phyloP scores from a whole-genome alignment of 1,139 yeast species.

The Geotrichum australiense region DNA sequence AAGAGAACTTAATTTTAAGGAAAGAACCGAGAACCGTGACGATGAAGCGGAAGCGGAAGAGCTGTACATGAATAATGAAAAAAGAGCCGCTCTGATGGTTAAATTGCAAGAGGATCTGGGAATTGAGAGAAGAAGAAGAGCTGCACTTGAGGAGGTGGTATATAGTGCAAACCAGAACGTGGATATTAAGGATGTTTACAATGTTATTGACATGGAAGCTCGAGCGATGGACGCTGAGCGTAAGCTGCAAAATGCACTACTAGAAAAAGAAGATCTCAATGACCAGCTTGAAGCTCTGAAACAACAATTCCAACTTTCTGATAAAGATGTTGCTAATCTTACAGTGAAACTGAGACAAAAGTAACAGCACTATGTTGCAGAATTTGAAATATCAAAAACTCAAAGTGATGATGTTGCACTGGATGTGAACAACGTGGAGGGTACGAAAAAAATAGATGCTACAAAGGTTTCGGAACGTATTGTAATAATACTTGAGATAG shows the following conservation, averaged over 20 bases:
- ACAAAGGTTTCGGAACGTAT: too few relatives aligned
- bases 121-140: constrained; percentile 32
- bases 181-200: constrained; percentile 19
- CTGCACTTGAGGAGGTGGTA: constrained; percentile 24
- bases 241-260: constrained; percentile 22
- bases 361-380: too few relatives aligned
- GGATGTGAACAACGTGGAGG: too few relatives aligned
- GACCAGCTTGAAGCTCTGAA: constrained; percentile 17
- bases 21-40: constrained; percentile 7
- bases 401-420: too few relatives aligned
- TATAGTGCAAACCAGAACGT: constrained; percentile 1
- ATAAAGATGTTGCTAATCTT: neutral
- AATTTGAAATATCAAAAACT: neutral
- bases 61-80: constrained; percentile 14
- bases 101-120: constrained; percentile 29
- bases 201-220: constrained; percentile 24
- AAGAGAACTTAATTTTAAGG: constrained; percentile 31
- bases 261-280: constrained; percentile 24
- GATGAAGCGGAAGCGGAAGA: constrained; percentile 11
- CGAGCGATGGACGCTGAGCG: constrained; percentile 25
- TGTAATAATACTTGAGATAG: too few relatives aligned
- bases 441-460: too few relatives aligned
- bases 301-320: neutral
- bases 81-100: constrained; percentile 26
- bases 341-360: neutral